Evolutionary conservation across 2,329 filamentous ascomycete species (phyloP), one percentile per base, ranked within the genome.

Genomic region (Penicillium glabrum): DNA sequence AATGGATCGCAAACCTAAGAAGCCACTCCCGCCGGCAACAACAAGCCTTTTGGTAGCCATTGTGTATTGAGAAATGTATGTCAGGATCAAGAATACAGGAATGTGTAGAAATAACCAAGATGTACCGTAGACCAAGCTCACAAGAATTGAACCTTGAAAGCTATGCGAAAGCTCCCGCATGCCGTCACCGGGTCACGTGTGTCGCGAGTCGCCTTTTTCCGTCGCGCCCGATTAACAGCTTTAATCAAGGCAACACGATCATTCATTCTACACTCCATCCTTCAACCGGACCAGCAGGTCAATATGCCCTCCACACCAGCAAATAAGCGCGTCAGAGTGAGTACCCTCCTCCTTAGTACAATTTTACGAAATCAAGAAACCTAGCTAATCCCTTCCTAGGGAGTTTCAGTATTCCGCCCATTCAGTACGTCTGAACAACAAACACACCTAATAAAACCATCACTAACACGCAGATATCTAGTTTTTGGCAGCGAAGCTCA

Each of bases 21-120:
- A 99, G 33, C 95, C 93, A 75, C 91, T 97, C 58, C 93, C 93
- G 65, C 95, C 95, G 64, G 90, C 96, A 53, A 99, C 92, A 43
- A 98, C 87, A 44, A 99, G 81, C 76, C 86, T 89, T 78, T 92
- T 96, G 56, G 86, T 80, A 49, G 83, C 82, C 62, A 83, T 80
- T 52, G 82, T 69, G 19, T 13, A 41, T n/a, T 13, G 16, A 19
- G 6, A 10, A 16, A 27, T 29, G 21, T 19, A 13, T 31, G 8
- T 27, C 23, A 29, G 14, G n/a, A 61, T 59, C 50, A 60, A 16
- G 9, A 21, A 44, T 24, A 19, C 9, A 11, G 23, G 31, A 21
- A n/a, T 53, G 55, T 46, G 14, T 14, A 23, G n/a, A 23, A 44
- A 31, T 19, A 26, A 16, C 19, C 16, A 23, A 27, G 16, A 43